These are phyloP conservation scores for Chrysoporthe puriensis DNA, from an alignment of 2,329 filamentous ascomycete species.

Conservation along the genomic window DNA sequence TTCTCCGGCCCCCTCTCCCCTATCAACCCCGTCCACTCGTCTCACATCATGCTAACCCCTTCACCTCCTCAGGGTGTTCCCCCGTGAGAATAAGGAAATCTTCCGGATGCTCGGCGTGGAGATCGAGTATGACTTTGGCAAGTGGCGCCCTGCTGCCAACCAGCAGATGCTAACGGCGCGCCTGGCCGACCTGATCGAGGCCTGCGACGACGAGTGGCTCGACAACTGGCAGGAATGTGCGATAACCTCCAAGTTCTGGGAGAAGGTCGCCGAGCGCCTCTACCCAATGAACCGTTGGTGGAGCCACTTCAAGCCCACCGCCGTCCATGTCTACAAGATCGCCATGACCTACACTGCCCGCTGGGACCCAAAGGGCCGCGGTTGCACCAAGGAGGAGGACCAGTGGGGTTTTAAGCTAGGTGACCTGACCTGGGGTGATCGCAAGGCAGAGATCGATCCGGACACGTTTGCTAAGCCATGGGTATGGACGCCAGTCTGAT, in stretches of 20 bases:
- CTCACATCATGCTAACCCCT: neutral
- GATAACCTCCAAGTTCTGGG: slow-evolving; percentile 19
- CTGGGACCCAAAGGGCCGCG: slow-evolving; percentile 25
- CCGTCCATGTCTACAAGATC: slow-evolving; percentile 20
- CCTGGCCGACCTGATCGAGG: slow-evolving; percentile 25
- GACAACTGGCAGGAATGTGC: slow-evolving; percentile 23
- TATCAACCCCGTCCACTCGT: neutral
- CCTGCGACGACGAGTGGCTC: slow-evolving; percentile 27
- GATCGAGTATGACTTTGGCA: neutral
- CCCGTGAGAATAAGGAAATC: slow-evolving; percentile 9
- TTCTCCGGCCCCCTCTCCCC: neutral
- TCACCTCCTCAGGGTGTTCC: slow-evolving; percentile 1
- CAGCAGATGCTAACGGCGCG: slow-evolving; percentile 13
- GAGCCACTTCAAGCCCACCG: slow-evolving; percentile 1
- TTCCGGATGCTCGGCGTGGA: slow-evolving; percentile 18
- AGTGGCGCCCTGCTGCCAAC: slow-evolving; percentile 11
- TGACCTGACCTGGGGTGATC: slow-evolving; percentile 24
- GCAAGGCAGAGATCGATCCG: slow-evolving; percentile 25
- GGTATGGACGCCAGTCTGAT: slow-evolving; percentile 1
- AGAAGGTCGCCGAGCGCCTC: slow-evolving; percentile 14
- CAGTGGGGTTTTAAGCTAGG: slow-evolving; percentile 23
- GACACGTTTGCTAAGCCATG: slow-evolving; percentile 25
- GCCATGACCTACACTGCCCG: slow-evolving; percentile 21
- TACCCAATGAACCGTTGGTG: slow-evolving; percentile 8
- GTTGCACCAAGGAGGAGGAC: slow-evolving; percentile 9